A percentile compares a stretch with the other conserved stretches of the same genome.
Conservation (phyloP, 2,329 filamentous ascomycete genomes). For the Fusarium sp. region DNA sequence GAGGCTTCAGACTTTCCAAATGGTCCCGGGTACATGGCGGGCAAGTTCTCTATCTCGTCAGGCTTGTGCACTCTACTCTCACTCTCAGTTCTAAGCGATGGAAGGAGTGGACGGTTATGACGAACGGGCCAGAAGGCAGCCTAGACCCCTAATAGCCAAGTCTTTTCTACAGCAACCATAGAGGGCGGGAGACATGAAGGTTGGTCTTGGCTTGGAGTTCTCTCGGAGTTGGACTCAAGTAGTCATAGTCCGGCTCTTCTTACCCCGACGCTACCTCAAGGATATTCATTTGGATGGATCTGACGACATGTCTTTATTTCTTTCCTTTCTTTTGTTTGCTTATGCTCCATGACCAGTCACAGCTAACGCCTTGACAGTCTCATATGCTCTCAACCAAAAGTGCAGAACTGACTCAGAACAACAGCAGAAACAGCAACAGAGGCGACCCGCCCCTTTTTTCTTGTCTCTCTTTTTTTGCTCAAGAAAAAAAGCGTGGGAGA, state of each 20-base stretch:
- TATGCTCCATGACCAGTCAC: slow-evolving; percentile 16
- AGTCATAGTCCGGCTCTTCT: slow-evolving; percentile 1
- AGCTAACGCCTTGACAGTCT: slow-evolving; percentile 8
- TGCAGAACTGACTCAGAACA: slow-evolving; percentile 1
- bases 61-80: not conserved
- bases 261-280: slow-evolving; percentile 10
- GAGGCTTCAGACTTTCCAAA: not conserved
- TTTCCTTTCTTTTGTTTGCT: slow-evolving; percentile 22
- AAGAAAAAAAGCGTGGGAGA: not conserved
- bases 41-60: not conserved
- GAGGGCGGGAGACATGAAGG: not conserved
- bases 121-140: not conserved
- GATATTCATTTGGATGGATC: slow-evolving; percentile 16
- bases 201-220: not conserved
- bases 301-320: slow-evolving; percentile 1
- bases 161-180: not conserved
- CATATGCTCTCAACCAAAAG: not conserved
- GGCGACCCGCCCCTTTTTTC: slow-evolving; percentile 14
- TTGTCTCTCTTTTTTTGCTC: not conserved
- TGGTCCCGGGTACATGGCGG: slow-evolving; percentile 24
- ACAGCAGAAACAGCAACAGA: not conserved
- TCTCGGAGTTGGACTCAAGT: not conserved
- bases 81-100: slow-evolving; percentile 7
- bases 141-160: not conserved
- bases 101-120: slow-evolving; percentile 4